Evolutionary conservation across 192 early-diverging fungal species (phyloP).

Genomic region (Fimicolochytrium jonesii): DNA sequence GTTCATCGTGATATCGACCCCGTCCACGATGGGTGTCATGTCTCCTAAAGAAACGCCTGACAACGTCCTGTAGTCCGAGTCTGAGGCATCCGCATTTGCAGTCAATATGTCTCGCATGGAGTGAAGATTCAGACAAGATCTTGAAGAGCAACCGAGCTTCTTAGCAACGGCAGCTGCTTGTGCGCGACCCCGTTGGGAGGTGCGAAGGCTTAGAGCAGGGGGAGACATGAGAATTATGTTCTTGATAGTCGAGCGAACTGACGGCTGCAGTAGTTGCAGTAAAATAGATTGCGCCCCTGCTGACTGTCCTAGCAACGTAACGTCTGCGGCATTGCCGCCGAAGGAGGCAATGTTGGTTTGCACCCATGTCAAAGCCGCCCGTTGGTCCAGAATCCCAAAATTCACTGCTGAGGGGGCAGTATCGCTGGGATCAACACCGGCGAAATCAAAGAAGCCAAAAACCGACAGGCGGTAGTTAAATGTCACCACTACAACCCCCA

Average conservation of each 20-base stretch:
- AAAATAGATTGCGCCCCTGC: constrained; percentile 47
- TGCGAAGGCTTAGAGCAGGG: constrained; percentile 9
- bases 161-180: background rate
- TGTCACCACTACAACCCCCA: constrained; percentile 29
- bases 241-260: background rate
- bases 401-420: constrained; percentile 14
- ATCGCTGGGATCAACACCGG: background rate
- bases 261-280: constrained; percentile 20
- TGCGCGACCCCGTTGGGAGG: background rate
- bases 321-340: constrained; percentile 52
- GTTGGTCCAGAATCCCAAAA: constrained; percentile 38
- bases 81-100: constrained; percentile 2
- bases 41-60: background rate
- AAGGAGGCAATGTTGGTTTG: constrained; percentile 58
- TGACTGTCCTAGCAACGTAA: constrained; percentile 59
- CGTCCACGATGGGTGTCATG: constrained; percentile 18
- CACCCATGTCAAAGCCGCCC: constrained; percentile 54
- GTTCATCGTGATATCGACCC: constrained; percentile 15
- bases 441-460: constrained; percentile 35
- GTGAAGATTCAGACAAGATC: constrained; percentile 8
- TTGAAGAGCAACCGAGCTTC: background rate
- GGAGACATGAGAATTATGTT: constrained; percentile 27
- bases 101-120: constrained; percentile 8
- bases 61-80: background rate
- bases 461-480: constrained; percentile 44